Conservation (phyloP, 306 rosid genomes). For the Oemleria cerasiformis region DNA sequence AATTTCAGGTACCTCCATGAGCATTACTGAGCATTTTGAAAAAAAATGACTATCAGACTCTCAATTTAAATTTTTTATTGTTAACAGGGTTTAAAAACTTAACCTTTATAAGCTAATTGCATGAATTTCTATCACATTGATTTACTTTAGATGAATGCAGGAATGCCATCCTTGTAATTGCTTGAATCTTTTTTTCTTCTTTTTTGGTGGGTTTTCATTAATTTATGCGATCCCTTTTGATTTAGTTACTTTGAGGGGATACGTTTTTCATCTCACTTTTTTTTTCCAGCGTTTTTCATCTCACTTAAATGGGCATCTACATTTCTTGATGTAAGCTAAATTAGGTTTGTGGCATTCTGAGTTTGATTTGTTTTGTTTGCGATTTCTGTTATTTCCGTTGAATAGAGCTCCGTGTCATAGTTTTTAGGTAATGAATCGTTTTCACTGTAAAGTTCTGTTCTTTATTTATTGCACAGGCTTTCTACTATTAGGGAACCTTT, state of each 20-base stretch:
- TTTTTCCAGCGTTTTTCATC: too few species aligned
- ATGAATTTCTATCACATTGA: not conserved
- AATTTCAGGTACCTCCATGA: constrained; percentile 37
- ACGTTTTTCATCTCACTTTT: not conserved
- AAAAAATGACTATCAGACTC: not conserved
- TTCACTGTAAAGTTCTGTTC: not conserved
- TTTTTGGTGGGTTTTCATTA: too few species aligned
- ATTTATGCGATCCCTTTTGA: constrained; percentile 14
- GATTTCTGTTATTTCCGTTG: not conserved
- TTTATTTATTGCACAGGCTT: constrained; percentile 6
- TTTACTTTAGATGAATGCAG: constrained; percentile 14
- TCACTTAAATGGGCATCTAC: not conserved
- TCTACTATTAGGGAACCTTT: not conserved
- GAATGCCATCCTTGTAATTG: not conserved
- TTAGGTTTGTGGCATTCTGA: constrained; percentile 6
- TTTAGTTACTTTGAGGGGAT: not conserved
- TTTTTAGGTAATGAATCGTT: not conserved
- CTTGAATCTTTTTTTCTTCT: constrained; percentile 1
- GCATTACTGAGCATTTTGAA: not conserved
- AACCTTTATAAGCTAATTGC: not conserved
- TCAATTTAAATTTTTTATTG: not conserved
- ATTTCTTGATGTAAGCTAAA: not conserved
- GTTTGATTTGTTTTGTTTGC: not conserved
- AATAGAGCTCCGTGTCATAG: not conserved
- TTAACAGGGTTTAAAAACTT: not conserved